A percentile compares a stretch with the other conserved stretches of the same genome.
These are phyloP conservation scores for Acacia crassicarpa DNA, from an alignment of 306 rosid species.

Conservation along the genomic window DNA sequence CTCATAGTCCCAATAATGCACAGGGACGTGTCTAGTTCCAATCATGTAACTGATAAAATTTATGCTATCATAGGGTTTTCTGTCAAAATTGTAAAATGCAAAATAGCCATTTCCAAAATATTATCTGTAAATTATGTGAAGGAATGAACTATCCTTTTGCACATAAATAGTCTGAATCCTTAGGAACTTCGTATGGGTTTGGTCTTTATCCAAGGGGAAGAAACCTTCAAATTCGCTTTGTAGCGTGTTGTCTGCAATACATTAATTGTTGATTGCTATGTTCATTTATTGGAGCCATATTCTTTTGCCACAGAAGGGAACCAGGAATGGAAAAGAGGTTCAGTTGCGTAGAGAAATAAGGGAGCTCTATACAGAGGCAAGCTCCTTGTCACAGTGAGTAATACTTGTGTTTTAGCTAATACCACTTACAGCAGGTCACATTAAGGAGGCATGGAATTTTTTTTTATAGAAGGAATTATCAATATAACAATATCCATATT, in stretches of 20 bases:
- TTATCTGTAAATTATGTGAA: not conserved
- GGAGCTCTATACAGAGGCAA: constrained; percentile 74
- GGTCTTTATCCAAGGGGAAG: not conserved
- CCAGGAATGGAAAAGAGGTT: constrained; percentile 40
- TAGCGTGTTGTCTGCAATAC: not conserved
- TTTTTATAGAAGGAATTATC: not conserved
- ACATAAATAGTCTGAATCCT: not conserved
- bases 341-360: constrained; percentile 66
- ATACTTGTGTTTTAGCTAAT: constrained; percentile 4
- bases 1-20: not conserved
- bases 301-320: constrained; percentile 48
- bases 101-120: not conserved
- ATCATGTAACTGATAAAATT: constrained; percentile 1
- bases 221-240: not conserved
- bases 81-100: not conserved
- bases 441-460: not conserved
- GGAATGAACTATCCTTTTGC: constrained; percentile 8
- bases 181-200: not conserved
- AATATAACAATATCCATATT: constrained; percentile 6
- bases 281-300: constrained; percentile 12
- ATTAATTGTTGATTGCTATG: not conserved
- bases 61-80: constrained; percentile 5
- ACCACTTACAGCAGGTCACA: not conserved
- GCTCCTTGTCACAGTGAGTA: constrained; percentile 82
- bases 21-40: not conserved